A percentile compares a stretch with the other conserved stretches of the same genome.
These are phyloP conservation scores for Chiua sp. DNA, from an alignment of 1,284 basidiomycete genomes.

Conservation along the genomic window DNA sequence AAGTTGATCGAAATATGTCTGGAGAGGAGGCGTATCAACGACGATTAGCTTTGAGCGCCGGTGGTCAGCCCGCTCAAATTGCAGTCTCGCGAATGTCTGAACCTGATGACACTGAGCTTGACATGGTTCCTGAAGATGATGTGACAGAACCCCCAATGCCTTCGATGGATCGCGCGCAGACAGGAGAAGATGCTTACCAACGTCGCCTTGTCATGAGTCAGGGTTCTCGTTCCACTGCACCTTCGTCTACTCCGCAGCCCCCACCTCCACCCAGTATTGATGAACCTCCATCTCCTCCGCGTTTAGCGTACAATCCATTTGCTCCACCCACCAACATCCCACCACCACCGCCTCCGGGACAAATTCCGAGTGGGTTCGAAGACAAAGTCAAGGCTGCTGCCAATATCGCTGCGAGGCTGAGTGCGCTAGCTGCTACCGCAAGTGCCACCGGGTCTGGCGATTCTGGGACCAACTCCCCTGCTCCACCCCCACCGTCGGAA, in stretches of 20 bases:
- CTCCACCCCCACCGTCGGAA: constrained; percentile 22
- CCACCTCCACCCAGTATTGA: constrained; percentile 16
- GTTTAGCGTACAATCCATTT: constrained; percentile 68
- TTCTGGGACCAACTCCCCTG: constrained; percentile 20
- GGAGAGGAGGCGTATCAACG: constrained; percentile 72
- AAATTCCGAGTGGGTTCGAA: constrained; percentile 54
- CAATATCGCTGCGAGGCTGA: constrained; percentile 77
- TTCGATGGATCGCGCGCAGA: constrained; percentile 41
- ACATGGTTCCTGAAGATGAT: constrained; percentile 14
- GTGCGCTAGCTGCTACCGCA: constrained; percentile 56
- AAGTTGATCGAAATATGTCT: constrained; percentile 46
- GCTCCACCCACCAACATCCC: constrained; percentile 63
- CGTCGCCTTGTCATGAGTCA: constrained; percentile 65
- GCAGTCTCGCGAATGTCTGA: constrained; percentile 7
- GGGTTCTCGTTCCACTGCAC: constrained; percentile 26
- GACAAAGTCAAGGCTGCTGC: constrained; percentile 79
- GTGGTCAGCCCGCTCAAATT: constrained; percentile 28
- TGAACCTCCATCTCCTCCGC: constrained; percentile 49
- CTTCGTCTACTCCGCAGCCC: constrained; percentile 24
- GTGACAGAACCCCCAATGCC: constrained; percentile 17
- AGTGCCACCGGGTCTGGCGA: constrained; percentile 19
- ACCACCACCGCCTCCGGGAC: constrained; percentile 59
- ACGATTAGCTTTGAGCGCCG: constrained; percentile 56
- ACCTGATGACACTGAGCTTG: constrained; percentile 25
- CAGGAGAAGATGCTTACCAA: constrained; percentile 76